Percentiles rank a stretch among this genome's conserved stretches.
phyloP scores from a whole-genome alignment of 306 rosid species.

The Arachis hypogaea region DNA sequence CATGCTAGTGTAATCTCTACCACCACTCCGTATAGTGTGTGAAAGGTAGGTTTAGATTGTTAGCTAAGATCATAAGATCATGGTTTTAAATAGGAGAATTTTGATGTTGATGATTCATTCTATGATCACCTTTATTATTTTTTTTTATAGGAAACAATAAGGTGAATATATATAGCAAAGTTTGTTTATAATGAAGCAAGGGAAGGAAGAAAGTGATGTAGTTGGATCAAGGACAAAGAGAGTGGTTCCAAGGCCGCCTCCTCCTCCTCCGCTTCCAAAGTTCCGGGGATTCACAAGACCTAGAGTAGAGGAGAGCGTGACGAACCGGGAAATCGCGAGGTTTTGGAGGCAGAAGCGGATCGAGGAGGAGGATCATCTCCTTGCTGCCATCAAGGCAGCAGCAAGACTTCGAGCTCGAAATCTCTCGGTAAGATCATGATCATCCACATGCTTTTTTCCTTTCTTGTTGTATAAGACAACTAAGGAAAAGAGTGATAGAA shows the following conservation, averaged over 20 bases:
- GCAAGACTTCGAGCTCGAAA: slow-evolving; percentile 70
- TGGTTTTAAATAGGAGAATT: slow-evolving; percentile 19
- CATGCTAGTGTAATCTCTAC: background rate
- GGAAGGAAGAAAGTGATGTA: slow-evolving; percentile 39
- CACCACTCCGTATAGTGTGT: slow-evolving; percentile 19
- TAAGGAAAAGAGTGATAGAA: no score
- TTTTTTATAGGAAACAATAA: background rate
- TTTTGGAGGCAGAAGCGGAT: slow-evolving; percentile 73
- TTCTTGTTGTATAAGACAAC: no score
- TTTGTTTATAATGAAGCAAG: slow-evolving; percentile 37
- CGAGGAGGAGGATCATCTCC: slow-evolving; percentile 77
- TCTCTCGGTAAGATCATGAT: slow-evolving; percentile 56
- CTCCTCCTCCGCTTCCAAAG: slow-evolving; percentile 58
- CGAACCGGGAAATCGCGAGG: slow-evolving; percentile 73
- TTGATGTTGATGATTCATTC: background rate
- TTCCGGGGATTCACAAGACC: slow-evolving; percentile 30
- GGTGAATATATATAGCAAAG: background rate
- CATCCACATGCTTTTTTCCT: background rate
- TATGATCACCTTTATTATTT: slow-evolving; percentile 14
- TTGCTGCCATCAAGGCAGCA: slow-evolving; percentile 81
- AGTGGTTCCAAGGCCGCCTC: slow-evolving; percentile 43
- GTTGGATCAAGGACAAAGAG: slow-evolving; percentile 35
- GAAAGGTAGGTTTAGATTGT: slow-evolving; percentile 60
- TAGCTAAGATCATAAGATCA: slow-evolving; percentile 39
- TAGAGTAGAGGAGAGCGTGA: slow-evolving; percentile 57